Conservation (phyloP, 1,284 basidiomycete species). For the Cystobasidiaceae sp. region DNA sequence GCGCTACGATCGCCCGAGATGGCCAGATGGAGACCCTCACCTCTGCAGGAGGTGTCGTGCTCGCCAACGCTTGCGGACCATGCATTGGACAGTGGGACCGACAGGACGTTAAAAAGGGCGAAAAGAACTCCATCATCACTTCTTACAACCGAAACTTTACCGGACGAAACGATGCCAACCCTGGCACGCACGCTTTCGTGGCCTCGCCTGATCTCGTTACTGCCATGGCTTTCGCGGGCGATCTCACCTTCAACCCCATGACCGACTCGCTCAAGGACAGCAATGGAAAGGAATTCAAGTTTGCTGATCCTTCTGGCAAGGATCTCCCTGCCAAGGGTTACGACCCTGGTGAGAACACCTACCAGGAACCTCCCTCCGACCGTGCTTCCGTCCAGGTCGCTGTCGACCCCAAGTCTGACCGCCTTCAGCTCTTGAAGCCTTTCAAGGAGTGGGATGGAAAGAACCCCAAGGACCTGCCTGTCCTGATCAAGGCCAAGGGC, state of each 20-base stretch:
- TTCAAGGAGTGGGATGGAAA: constrained; percentile 92
- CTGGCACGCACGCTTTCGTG: constrained; percentile 97
- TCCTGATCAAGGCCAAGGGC: constrained; percentile 97
- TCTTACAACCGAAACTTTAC: constrained; percentile 99
- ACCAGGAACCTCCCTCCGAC: constrained; percentile 88
- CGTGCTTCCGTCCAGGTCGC: constrained; percentile 77
- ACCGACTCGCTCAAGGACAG: constrained; percentile 81
- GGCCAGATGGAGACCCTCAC: constrained; percentile 87
- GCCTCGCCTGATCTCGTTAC: constrained; percentile 97
- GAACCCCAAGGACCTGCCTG: constrained; percentile 79
- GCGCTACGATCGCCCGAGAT: constrained; percentile 94
- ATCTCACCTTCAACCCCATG: constrained; percentile 93
- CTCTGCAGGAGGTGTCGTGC: constrained; percentile 80
- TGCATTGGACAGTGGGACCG: constrained; percentile 99
- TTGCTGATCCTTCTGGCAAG: constrained; percentile 78
- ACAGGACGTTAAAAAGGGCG: constrained; percentile 92
- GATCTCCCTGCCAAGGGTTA: constrained; percentile 93
- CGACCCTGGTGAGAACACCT: constrained; percentile 94
- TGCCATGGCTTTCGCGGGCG: constrained; percentile 90
- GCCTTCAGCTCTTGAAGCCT: constrained; percentile 87
- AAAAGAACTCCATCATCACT: constrained; percentile 94
- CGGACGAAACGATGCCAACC: constrained; percentile 98
- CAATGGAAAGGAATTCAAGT: constrained; percentile 97
- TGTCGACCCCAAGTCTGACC: constrained; percentile 82
- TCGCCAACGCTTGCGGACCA: constrained; percentile 97